Evolutionary conservation across 257 asterid genomes (phyloP), one percentile per base, ranked within the genome.

Genomic region (Petunia axillaris): DNA sequence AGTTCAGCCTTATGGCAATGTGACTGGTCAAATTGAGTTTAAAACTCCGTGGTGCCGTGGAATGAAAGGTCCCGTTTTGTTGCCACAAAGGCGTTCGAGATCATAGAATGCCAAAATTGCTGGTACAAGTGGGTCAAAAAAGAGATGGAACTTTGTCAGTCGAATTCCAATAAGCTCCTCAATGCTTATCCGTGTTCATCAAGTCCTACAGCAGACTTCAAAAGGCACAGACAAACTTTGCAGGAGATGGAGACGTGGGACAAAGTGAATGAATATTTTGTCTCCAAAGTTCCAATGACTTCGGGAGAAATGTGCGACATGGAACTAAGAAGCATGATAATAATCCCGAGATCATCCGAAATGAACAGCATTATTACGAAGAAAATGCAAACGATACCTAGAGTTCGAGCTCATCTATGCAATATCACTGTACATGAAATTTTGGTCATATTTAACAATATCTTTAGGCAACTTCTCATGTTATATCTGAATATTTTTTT

Each of bases 161-260:
- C 59, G 10, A 70, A 68, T 37, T 68, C 76, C 9, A 6, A 68
- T 44, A 44, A 68, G 44, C 76, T 4, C 76, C 40, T 44, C 39
- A 44, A 44, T 70, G 76, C 10, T 68, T 16, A 46, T 0, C 41
- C 4, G 13, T 1, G 41, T 62, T 52, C 9, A 48, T 70, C 43
- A 44, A 70, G 77, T 46, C 77, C 59, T 70, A 70, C 77, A 70
- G 77, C 59, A 46, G 44, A 70, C 59, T 44, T 46, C 77, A 70
- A 70, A n/a, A 46, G 40, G 77, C 25, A 10, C 77, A 46, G 41
- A 58, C 41, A 70, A 68, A 46, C 76, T 70, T 46, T 70, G 43
- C 59, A 70, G 59, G 77, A 70, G 77, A 46, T 9, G 41, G 41
- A 70, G 59, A 70, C 44, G 41, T 46, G 59, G 59, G 59, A 25